phyloP scores from a whole-genome alignment of 2,329 filamentous ascomycete species.

The Colletotrichum chlorophyti region DNA sequence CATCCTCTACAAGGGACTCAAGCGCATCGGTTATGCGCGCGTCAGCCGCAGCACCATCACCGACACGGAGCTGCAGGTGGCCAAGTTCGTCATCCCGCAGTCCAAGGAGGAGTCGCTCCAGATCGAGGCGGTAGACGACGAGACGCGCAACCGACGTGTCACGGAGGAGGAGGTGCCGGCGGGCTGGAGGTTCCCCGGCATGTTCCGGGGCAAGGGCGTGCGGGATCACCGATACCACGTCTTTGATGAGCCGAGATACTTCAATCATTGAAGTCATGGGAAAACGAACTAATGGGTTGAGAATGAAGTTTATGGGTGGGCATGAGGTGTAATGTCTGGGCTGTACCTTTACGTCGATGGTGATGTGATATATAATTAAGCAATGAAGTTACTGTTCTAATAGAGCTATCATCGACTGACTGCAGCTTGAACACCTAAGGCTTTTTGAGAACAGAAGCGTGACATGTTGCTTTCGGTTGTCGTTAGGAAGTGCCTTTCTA shows the following conservation, averaged over 20 bases:
- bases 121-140: slow-evolving; percentile 48
- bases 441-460: too few relatives aligned
- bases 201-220: slow-evolving; percentile 87
- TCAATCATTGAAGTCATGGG: slow-evolving; percentile 41
- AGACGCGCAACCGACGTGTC: slow-evolving; percentile 65
- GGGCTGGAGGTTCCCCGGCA: slow-evolving; percentile 80
- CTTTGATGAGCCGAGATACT: slow-evolving; percentile 89
- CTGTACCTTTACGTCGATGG: neutral
- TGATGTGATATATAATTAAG: neutral
- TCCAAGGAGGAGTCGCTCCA: slow-evolving; percentile 62
- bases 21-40: slow-evolving; percentile 86
- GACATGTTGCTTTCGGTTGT: too few relatives aligned
- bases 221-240: slow-evolving; percentile 93
- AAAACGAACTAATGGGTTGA: neutral
- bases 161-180: slow-evolving; percentile 77
- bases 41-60: slow-evolving; percentile 92
- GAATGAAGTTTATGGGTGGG: neutral
- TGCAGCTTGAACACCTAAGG: too few relatives aligned
- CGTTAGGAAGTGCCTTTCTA: too few relatives aligned
- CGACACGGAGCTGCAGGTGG: slow-evolving; percentile 95
- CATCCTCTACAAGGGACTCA: slow-evolving; percentile 90
- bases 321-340: neutral
- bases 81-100: slow-evolving; percentile 88
- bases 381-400: neutral
- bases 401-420: too few relatives aligned